Conservation (phyloP, 257 asterid species). For the Thymus quinquecostatus region DNA sequence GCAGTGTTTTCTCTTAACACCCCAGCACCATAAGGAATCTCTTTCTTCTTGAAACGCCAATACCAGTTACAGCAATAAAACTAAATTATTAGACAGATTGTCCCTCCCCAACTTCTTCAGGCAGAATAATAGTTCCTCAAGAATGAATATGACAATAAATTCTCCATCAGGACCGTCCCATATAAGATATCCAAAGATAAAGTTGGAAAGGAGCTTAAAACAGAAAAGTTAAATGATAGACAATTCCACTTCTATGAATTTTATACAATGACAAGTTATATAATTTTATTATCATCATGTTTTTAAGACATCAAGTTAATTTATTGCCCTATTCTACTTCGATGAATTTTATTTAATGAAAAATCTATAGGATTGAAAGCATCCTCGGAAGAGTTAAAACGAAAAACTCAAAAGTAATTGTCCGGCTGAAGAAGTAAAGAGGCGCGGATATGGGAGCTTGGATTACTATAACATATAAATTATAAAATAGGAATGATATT, state of each 20-base stretch:
- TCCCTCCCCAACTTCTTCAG: neutral
- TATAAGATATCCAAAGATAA: no score
- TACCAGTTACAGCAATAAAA: neutral
- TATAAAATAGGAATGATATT: neutral
- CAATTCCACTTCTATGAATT: neutral
- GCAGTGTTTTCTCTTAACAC: neutral
- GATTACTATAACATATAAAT: neutral
- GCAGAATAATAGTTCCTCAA: neutral
- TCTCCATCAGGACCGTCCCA: neutral
- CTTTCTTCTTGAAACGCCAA: neutral
- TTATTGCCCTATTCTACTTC: neutral
- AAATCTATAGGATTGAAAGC: slow-evolving; percentile 14
- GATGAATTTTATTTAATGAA: neutral
- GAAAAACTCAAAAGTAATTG: slow-evolving; percentile 1
- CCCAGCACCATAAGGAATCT: neutral
- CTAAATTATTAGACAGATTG: neutral
- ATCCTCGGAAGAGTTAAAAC: neutral
- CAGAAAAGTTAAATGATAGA: neutral
- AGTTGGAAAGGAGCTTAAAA: neutral
- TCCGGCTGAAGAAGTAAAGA: slow-evolving; percentile 3
- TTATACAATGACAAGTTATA: no score
- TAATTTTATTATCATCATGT: neutral
- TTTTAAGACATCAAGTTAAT: neutral
- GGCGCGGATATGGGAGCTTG: slow-evolving; percentile 10
- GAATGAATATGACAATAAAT: neutral